Evolutionary conservation across 345 rosid species (phyloP).

Genomic region (Rhodomyrtus tomentosa): DNA sequence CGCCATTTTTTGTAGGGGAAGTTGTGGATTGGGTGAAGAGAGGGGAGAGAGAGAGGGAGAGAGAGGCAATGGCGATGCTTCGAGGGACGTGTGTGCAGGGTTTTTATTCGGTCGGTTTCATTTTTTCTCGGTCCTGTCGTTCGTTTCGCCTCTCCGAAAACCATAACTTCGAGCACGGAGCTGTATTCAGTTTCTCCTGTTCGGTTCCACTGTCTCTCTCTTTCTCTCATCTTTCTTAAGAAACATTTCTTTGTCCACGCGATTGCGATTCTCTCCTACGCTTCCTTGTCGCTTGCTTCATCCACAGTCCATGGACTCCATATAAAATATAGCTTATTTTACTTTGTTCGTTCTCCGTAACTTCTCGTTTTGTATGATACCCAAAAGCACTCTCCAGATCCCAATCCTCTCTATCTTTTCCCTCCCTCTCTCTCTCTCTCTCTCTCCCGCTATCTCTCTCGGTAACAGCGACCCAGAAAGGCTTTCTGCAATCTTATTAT

Average conservation of each 20-base stretch:
- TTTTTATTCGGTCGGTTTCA: not conserved
- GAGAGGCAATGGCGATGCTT: not conserved
- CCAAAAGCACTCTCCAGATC: not conserved
- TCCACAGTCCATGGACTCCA: not conserved
- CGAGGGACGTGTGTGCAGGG: not conserved
- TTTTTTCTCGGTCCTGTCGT: not conserved
- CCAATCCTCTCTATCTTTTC: not conserved
- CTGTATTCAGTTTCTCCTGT: not conserved
- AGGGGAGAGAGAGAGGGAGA: not conserved
- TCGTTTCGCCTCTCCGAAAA: not conserved
- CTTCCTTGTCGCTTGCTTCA: not conserved
- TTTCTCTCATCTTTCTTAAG: not conserved
- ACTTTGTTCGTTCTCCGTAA: not conserved
- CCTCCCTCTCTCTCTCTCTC: not conserved
- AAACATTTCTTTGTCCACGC: not conserved
- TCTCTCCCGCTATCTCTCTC: too few relatives aligned
- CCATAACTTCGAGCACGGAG: not conserved
- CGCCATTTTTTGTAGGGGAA: not conserved
- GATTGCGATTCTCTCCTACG: not conserved
- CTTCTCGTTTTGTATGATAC: not conserved
- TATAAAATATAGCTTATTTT: not conserved
- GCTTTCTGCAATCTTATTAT: not conserved
- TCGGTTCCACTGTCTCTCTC: not conserved
- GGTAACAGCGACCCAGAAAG: not conserved
- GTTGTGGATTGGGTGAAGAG: not conserved